Evolutionary conservation across 345 rosid species (phyloP).

Genomic region (Clausena lansium): DNA sequence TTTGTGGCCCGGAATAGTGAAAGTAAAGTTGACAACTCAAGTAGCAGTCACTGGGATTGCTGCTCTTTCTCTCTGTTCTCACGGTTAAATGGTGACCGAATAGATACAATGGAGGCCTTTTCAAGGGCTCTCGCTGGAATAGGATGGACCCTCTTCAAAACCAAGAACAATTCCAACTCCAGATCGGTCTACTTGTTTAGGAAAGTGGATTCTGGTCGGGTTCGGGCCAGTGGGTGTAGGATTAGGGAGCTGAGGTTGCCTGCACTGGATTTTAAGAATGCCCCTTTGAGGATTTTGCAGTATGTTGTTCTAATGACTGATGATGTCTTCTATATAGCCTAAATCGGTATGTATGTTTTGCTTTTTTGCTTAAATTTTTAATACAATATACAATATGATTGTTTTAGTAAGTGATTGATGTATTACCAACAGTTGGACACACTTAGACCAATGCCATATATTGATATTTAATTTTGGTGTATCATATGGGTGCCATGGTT

Average conservation of each 20-base stretch:
- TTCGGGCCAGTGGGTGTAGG: slow-evolving; percentile 39
- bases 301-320: slow-evolving; percentile 55
- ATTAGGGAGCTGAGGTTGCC: slow-evolving; percentile 71
- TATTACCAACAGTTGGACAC: background rate
- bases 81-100: slow-evolving; percentile 38
- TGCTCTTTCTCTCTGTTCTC: slow-evolving; percentile 65
- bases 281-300: slow-evolving; percentile 72
- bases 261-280: slow-evolving; percentile 58
- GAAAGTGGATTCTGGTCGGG: slow-evolving; percentile 60
- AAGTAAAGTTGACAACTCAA: slow-evolving; percentile 5
- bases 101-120: slow-evolving; percentile 62
- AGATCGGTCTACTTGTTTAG: slow-evolving; percentile 50
- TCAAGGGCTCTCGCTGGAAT: slow-evolving; percentile 54
- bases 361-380: background rate
- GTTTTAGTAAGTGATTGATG: too few relatives aligned
- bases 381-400: too few relatives aligned
- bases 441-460: background rate
- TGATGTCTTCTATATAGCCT: slow-evolving; percentile 59
- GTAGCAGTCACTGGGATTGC: slow-evolving; percentile 62
- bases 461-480: background rate
- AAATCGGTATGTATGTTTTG: slow-evolving; percentile 14
- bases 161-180: slow-evolving; percentile 32
- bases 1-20: slow-evolving; percentile 21
- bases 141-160: slow-evolving; percentile 69
- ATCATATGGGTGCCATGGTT: background rate